phyloP scores from a whole-genome alignment of 345 rosid species.

The Lagerstroemia speciosa region DNA sequence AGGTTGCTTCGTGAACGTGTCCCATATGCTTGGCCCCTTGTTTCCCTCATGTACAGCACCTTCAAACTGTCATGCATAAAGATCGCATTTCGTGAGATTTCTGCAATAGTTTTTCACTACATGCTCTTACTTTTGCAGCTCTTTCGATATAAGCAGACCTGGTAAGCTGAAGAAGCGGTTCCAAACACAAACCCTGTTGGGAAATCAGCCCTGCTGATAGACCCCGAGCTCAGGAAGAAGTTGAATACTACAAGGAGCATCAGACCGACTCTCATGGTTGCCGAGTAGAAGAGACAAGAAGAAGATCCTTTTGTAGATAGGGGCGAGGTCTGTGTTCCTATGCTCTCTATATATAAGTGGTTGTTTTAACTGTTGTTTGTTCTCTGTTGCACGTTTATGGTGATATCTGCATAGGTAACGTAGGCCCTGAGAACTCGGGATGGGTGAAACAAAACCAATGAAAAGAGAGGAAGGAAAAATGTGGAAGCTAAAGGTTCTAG shows the following conservation, averaged over 20 bases:
- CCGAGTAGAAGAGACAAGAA: neutral
- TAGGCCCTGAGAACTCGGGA: neutral
- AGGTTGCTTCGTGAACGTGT: conserved; percentile 66
- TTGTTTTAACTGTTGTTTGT: neutral
- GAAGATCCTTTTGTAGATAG: neutral
- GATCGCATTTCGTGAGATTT: neutral
- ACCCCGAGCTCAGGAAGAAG: conserved; percentile 26
- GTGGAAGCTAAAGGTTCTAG: neutral
- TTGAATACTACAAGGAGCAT: conserved; percentile 13
- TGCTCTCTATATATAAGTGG: neutral
- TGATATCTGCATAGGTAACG: conserved; percentile 4
- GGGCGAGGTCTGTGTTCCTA: neutral
- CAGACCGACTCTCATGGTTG: conserved; percentile 15
- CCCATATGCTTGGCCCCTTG: conserved; percentile 87
- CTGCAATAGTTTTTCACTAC: neutral
- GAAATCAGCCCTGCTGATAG: conserved; percentile 56
- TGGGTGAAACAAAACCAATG: neutral
- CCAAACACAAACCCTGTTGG: conserved; percentile 74
- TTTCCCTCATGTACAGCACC: conserved; percentile 87
- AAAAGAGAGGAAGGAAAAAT: neutral
- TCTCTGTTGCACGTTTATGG: conserved; percentile 7
- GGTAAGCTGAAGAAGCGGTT: conserved; percentile 91
- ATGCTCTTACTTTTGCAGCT: neutral
- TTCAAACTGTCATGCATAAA: conserved; percentile 53
- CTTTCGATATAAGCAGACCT: conserved; percentile 27